Conservation (phyloP, 768 basidiomycete genomes). For the Coprinopsis marcescibilis region DNA sequence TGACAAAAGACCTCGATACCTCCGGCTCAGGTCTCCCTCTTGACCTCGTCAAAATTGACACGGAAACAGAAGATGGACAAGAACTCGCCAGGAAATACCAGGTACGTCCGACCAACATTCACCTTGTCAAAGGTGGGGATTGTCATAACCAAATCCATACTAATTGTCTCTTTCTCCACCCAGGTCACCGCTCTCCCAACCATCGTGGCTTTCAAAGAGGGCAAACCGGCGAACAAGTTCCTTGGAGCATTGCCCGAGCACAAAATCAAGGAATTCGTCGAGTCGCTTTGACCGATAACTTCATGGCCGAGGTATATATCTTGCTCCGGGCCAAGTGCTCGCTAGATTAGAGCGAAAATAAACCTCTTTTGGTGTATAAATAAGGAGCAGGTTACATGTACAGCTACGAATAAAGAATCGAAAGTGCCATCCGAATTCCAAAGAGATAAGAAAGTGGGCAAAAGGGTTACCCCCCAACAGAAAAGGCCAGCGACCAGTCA, state of each 20-base stretch:
- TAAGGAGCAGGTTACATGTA: slow-evolving; percentile 2
- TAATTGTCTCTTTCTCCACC: background rate
- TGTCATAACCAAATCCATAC: background rate
- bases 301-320: background rate
- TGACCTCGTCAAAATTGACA: slow-evolving; percentile 71
- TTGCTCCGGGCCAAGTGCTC: background rate
- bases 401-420: background rate
- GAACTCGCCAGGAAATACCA: slow-evolving; percentile 46
- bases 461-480: background rate
- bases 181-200: slow-evolving; percentile 77
- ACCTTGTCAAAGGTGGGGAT: background rate
- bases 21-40: slow-evolving; percentile 53
- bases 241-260: slow-evolving; percentile 49
- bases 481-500: background rate
- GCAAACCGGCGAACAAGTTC: slow-evolving; percentile 53
- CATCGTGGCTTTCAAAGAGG: slow-evolving; percentile 70
- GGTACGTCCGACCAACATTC: slow-evolving; percentile 34
- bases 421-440: slow-evolving; percentile 6
- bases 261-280: slow-evolving; percentile 41
- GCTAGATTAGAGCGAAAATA: background rate
- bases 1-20: slow-evolving; percentile 40
- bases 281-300: slow-evolving; percentile 32
- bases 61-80: slow-evolving; percentile 47
- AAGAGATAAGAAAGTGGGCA: background rate
- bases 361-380: slow-evolving; percentile 7